Evolutionary conservation across 2,329 filamentous ascomycete species (phyloP), one percentile per base, ranked within the genome.

Genomic region (Dothideomycetidae sp.): DNA sequence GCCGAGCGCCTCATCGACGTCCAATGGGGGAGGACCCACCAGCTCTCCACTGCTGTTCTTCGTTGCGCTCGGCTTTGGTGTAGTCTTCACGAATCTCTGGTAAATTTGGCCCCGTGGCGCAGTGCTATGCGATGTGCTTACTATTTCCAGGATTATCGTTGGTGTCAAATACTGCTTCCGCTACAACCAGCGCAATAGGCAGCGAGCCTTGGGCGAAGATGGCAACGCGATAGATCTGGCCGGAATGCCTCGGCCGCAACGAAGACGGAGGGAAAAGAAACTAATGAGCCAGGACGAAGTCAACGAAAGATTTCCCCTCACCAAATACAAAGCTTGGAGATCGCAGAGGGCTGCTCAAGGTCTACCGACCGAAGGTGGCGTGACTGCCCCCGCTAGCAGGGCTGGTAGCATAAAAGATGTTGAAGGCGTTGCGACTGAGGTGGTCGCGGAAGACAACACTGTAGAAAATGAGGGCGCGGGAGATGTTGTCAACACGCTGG

Each of bases 81-180:
- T 98, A 13, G 90, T 98, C 31, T 98, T 98, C 54, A 98, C 90
- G 35, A 98, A 98, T 59, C 65, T 98, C 60, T 98, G 90, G 90
- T 96, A 70, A 66, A 80, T 59, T 36, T 33, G 7, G 21, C 23
- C 15, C 28, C 10, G 13, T 26, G 16, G 34, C 28, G 29, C 2
- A 18, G 16, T 18, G n/a, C n/a, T 31, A 12, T 36, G 10, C 14
- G 14, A 10, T 31, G 33, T 34, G n/a, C 33, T 42, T 26, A 29
- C 33, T 39, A 7, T 7, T 32, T 14, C 40, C 33, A 98, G 90
- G 90, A 98, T 98, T 52, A 98, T 98, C 50, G 90, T 98, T 43
- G 90, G 90, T 49, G 90, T 98, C 44, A 98, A 98, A 64, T 98
- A 98, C 60, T 98, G 90, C 63, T 98, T 98, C 62, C 74, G 90